Percentiles rank a stretch among this genome's conserved stretches.
phyloP scores from a whole-genome alignment of 257 asterid species.

The Craterostigma plantagineum region DNA sequence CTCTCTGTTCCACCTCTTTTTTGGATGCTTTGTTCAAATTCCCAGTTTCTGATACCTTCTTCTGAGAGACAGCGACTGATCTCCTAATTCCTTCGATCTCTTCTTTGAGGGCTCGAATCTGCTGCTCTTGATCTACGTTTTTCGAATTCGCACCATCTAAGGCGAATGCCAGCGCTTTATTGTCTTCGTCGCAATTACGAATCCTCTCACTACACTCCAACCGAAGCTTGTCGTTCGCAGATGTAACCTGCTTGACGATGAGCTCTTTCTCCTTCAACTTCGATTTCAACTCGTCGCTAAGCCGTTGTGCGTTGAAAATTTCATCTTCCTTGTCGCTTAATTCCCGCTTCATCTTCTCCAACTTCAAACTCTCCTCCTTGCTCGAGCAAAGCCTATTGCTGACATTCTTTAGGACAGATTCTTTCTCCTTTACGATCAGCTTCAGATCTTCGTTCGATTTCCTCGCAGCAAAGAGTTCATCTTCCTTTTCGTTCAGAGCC shows the following conservation, averaged over 20 bases:
- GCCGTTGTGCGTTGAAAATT: conserved; percentile 17
- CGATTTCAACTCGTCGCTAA: conserved; percentile 28
- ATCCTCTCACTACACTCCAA: conserved; percentile 33
- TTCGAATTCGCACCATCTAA: conserved; percentile 52
- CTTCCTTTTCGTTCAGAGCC: conserved; percentile 31
- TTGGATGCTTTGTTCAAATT: conserved; percentile 10
- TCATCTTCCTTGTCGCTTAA: conserved; percentile 33
- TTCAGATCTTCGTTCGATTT: conserved; percentile 28
- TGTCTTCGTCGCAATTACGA: conserved; percentile 39
- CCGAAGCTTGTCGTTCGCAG: conserved; percentile 46
- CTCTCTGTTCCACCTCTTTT: conserved; percentile 32
- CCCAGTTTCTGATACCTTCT: conserved; percentile 18
- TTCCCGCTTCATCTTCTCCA: conserved; percentile 36
- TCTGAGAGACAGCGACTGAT: conserved; percentile 18
- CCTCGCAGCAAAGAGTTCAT: conserved; percentile 22
- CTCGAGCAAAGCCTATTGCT: no score
- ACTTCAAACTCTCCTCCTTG: conserved; percentile 7
- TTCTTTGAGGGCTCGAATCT: conserved; percentile 26
- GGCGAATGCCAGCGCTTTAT: conserved; percentile 30
- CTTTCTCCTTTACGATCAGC: conserved; percentile 37
- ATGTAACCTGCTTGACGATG: conserved; percentile 29
- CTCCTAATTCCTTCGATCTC: conserved; percentile 46
- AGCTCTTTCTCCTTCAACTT: conserved; percentile 40
- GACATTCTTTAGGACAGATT: conserved; percentile 21
- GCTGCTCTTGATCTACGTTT: conserved; percentile 31